Percentiles rank a stretch among this genome's conserved stretches.
Evolutionary conservation across 495 filamentous ascomycete genomes (phyloP).

Genomic region (Tuber melanosporum): DNA sequence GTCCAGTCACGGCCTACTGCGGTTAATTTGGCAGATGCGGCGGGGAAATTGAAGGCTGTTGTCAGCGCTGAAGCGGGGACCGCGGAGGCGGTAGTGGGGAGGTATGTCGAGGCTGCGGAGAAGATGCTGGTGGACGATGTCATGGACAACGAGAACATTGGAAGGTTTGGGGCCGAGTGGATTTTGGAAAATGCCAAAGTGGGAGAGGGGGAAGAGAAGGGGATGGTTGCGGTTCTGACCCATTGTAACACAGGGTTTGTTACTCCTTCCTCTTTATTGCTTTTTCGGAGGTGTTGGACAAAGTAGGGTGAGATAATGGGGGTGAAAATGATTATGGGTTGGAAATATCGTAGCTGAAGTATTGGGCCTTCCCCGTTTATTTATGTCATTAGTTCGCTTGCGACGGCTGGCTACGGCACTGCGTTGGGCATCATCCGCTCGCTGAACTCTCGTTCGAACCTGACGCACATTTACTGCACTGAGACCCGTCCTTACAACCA

Average conservation of each 20-base stretch:
- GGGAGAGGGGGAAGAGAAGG: conserved; percentile 42
- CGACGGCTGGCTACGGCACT: conserved; percentile 93
- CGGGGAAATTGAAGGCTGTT: conserved; percentile 62
- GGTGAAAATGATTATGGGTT: neutral
- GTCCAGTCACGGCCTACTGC: conserved; percentile 84
- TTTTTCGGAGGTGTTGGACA: neutral
- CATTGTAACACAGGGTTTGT: conserved; percentile 93
- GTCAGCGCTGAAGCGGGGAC: conserved; percentile 43
- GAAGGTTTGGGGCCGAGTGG: conserved; percentile 76
- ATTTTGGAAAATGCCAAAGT: conserved; percentile 51
- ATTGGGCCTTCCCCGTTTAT: neutral
- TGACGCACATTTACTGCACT: conserved; percentile 85
- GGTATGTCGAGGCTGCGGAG: conserved; percentile 72
- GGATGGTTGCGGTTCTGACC: conserved; percentile 67
- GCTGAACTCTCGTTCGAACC: conserved; percentile 56
- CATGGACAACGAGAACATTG: conserved; percentile 76
- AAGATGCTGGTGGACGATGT: conserved; percentile 83
- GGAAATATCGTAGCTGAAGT: neutral
- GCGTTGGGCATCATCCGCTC: conserved; percentile 88
- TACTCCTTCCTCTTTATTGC: neutral
- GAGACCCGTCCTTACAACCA: conserved; percentile 98
- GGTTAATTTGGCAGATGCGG: conserved; percentile 88
- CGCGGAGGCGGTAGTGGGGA: conserved; percentile 44
- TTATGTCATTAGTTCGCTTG: conserved; percentile 60
- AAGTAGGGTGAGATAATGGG: neutral